Conservation (phyloP, 2,329 filamentous ascomycete species). For the Fusarium pilosicola region DNA sequence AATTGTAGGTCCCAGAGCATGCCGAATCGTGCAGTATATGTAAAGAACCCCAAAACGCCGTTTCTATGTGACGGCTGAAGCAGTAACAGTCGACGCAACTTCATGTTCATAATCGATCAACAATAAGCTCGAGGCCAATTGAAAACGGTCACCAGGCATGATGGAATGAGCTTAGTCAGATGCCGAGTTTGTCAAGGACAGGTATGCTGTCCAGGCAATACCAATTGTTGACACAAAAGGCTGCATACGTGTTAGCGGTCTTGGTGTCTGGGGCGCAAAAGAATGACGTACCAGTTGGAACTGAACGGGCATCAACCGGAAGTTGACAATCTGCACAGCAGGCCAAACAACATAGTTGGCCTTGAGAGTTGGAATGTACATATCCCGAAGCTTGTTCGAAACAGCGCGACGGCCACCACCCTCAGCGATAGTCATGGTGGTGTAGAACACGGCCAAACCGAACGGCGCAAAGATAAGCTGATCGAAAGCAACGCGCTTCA, state of each 20-base stretch:
- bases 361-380: slow-evolving; percentile 93
- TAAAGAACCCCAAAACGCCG: slow-evolving; percentile 14
- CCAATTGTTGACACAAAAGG: slow-evolving; percentile 95
- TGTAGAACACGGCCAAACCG: slow-evolving; percentile 89
- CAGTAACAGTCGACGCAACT: not conserved
- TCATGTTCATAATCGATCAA: not conserved
- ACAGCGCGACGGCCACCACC: slow-evolving; percentile 86
- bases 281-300: slow-evolving; percentile 85
- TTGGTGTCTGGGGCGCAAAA: not conserved
- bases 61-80: not conserved
- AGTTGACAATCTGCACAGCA: slow-evolving; percentile 95
- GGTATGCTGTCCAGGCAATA: slow-evolving; percentile 97
- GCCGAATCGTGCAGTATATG: not conserved
- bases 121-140: not conserved
- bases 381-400: slow-evolving; percentile 85
- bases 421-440: slow-evolving; percentile 95
- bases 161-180: slow-evolving; percentile 63
- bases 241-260: slow-evolving; percentile 56
- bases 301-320: slow-evolving; percentile 92
- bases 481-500: slow-evolving; percentile 92
- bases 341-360: slow-evolving; percentile 97
- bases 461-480: slow-evolving; percentile 93
- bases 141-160: not conserved
- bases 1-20: not conserved
- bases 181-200: slow-evolving; percentile 89